These are phyloP conservation scores for Zygnema circumcarinatum DNA, from an alignment of 139 green algal genomes.

Conservation along the genomic window DNA sequence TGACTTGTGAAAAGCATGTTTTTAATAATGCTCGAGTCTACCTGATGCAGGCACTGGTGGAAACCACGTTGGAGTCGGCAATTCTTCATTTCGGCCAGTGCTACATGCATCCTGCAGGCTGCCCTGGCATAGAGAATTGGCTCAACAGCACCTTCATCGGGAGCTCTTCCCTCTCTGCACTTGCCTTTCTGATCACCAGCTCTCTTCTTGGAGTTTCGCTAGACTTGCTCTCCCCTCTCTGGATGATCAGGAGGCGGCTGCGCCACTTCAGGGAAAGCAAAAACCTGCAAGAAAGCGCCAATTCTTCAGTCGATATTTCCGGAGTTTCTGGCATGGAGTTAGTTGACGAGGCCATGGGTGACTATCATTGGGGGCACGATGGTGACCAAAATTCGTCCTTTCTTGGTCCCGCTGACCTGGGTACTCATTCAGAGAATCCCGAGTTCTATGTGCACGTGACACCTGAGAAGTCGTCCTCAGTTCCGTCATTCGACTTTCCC, in stretches of 20 bases:
- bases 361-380: no score
- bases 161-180: constrained; percentile 31
- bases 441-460: not conserved
- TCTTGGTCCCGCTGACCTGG: not conserved
- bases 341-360: not conserved
- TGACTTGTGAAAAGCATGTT: not conserved
- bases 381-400: no score
- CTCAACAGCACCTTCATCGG: constrained; percentile 28
- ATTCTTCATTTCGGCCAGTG: constrained; percentile 19
- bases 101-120: not conserved
- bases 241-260: constrained; percentile 15
- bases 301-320: not conserved
- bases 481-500: constrained; percentile 44
- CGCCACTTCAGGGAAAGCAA: not conserved
- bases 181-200: constrained; percentile 52
- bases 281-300: not conserved
- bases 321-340: not conserved
- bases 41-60: constrained; percentile 29
- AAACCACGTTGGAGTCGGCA: constrained; percentile 39
- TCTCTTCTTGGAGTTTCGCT: constrained; percentile 56
- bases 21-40: no score
- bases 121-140: constrained; percentile 6
- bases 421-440: not conserved
- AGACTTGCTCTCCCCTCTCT: constrained; percentile 42
- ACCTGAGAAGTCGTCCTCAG: not conserved